These are phyloP conservation scores for Brasenia schreberi DNA, from an alignment of 164 flowering plant species.

Conservation along the genomic window DNA sequence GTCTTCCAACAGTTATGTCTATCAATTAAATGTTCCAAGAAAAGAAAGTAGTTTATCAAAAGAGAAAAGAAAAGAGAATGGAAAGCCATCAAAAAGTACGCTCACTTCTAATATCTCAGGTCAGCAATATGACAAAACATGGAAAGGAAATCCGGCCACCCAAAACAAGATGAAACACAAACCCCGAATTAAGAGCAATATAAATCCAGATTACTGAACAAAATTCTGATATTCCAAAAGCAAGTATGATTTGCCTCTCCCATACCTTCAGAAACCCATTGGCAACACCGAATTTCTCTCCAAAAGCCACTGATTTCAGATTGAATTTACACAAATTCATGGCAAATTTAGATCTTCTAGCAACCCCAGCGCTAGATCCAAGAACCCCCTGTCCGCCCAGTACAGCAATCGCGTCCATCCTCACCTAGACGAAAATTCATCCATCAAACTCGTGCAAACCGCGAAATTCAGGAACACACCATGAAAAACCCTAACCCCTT, in stretches of 20 bases:
- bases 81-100: background rate
- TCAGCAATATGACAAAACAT: background rate
- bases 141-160: background rate
- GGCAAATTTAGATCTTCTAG: background rate
- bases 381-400: background rate
- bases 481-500: too few relatives aligned
- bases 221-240: too few relatives aligned
- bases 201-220: too few relatives aligned
- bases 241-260: too few relatives aligned
- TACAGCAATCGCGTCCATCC: background rate
- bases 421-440: too few relatives aligned
- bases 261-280: constrained; percentile 23
- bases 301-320: constrained; percentile 5
- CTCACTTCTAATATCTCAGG: background rate
- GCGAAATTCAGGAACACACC: too few relatives aligned
- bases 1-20: too few relatives aligned
- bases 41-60: too few relatives aligned
- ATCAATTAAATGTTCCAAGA: too few relatives aligned
- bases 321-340: background rate
- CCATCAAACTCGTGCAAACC: too few relatives aligned
- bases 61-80: background rate
- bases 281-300: constrained; percentile 16
- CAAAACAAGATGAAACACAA: background rate
- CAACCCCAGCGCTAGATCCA: background rate
- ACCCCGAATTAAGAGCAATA: too few relatives aligned